Conservation (phyloP, 257 asterid genomes). For the Fraxinus excelsior region DNA sequence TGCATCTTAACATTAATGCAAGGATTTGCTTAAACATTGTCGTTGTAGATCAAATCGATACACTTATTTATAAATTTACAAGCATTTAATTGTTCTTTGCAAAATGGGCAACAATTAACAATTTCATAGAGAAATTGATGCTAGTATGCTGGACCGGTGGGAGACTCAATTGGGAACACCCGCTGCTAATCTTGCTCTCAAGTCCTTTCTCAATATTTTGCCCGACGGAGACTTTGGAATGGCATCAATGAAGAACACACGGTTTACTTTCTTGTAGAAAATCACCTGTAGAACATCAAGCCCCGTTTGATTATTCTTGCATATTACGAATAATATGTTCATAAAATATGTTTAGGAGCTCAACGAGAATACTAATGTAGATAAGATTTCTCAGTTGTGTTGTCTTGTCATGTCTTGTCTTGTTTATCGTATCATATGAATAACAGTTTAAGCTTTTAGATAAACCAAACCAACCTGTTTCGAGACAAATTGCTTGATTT, state of each 20-base stretch:
- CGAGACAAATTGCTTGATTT: slow-evolving; percentile 71
- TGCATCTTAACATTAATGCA: neutral
- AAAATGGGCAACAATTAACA: slow-evolving; percentile 5
- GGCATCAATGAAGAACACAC: slow-evolving; percentile 69
- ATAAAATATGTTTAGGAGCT: neutral
- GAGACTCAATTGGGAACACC: slow-evolving; percentile 27
- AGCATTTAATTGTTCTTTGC: neutral
- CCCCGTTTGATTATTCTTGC: neutral
- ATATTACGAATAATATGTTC: neutral
- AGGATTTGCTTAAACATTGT: neutral
- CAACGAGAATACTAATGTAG: neutral
- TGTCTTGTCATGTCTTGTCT: no score
- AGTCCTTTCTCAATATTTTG: slow-evolving; percentile 85
- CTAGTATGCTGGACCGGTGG: neutral
- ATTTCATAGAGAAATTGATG: neutral
- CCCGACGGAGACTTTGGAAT: slow-evolving; percentile 91
- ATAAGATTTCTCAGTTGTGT: no score
- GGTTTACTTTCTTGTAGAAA: slow-evolving; percentile 77
- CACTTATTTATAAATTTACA: slow-evolving; percentile 3
- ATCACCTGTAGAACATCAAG: slow-evolving; percentile 53
- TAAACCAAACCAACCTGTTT: slow-evolving; percentile 47
- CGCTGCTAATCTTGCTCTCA: slow-evolving; percentile 70
- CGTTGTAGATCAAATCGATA: neutral
- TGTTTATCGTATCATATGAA: neutral
- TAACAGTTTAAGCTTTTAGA: neutral